Conservation (phyloP, 2,329 filamentous ascomycete genomes). For the Dryadomyces quercus-mongolicae region DNA sequence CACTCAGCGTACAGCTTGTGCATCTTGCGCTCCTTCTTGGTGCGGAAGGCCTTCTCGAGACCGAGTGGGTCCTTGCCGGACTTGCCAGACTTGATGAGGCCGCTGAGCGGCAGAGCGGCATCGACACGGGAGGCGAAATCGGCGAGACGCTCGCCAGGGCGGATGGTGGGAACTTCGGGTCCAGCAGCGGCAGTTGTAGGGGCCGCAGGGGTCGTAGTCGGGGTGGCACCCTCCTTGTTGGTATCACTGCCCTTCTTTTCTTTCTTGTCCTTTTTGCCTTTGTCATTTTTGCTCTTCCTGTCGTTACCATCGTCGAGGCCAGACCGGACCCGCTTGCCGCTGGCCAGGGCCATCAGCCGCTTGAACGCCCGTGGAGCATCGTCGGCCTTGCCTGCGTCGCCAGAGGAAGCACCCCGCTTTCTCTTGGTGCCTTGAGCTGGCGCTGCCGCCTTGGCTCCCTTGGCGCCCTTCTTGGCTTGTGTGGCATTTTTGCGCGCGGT, state of each 20-base stretch:
- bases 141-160: constrained; percentile 69
- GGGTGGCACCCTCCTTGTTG: not conserved
- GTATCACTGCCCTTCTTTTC: constrained; percentile 6
- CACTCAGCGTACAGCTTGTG: constrained; percentile 71
- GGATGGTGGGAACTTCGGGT: constrained; percentile 51
- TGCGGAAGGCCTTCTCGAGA: constrained; percentile 51
- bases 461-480: not conserved
- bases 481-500: constrained; percentile 13
- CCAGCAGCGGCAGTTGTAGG: not conserved
- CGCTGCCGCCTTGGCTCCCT: not conserved
- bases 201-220: not conserved
- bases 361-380: constrained; percentile 85
- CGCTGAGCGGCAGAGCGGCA: constrained; percentile 64
- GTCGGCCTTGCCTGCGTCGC: constrained; percentile 29
- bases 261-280: constrained; percentile 18
- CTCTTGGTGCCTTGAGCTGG: constrained; percentile 26
- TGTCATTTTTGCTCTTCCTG: constrained; percentile 15
- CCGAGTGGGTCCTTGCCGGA: constrained; percentile 53
- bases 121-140: constrained; percentile 79
- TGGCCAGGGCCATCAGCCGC: constrained; percentile 66
- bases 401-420: constrained; percentile 30
- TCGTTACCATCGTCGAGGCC: constrained; percentile 59
- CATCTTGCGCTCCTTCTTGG: constrained; percentile 76
- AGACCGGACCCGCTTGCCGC: constrained; percentile 45
- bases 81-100: constrained; percentile 50